Evolutionary conservation across 116 monocot genomes (phyloP).

Genomic region (Trichopus zeylanicus): DNA sequence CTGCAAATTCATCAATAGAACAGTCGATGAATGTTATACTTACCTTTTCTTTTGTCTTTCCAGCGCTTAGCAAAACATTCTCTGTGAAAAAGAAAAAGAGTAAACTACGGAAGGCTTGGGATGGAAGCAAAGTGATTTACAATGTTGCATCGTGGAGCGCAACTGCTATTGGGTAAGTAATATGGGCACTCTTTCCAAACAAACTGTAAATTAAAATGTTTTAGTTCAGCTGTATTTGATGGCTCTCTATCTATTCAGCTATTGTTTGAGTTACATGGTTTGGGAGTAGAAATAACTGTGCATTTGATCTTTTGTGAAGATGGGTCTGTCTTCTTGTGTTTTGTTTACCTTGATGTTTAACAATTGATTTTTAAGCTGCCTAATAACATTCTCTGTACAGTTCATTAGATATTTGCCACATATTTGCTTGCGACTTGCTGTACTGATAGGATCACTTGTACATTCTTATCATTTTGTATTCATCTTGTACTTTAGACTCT

Average conservation of each 20-base stretch:
- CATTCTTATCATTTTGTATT: too few species aligned
- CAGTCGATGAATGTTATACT: not conserved
- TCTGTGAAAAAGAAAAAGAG: constrained; percentile 74
- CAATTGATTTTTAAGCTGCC: not conserved
- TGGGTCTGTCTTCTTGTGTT: not conserved
- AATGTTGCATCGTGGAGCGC: constrained; percentile 97
- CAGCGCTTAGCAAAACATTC: constrained; percentile 91
- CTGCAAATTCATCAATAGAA: not conserved
- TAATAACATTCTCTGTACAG: not conserved
- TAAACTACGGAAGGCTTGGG: constrained; percentile 81
- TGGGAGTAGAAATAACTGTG: not conserved
- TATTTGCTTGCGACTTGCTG: not conserved
- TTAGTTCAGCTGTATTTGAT: too few species aligned
- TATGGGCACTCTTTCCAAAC: not conserved
- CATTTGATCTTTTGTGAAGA: not conserved
- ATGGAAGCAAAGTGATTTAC: constrained; percentile 87
- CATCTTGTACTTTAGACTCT: not conserved
- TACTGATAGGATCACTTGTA: too few species aligned
- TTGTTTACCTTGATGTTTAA: not conserved
- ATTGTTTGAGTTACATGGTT: not conserved
- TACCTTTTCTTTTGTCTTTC: not conserved
- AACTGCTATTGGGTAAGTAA: constrained; percentile 83
- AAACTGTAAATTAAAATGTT: too few species aligned
- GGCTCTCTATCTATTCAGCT: too few species aligned
- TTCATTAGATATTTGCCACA: not conserved